Percentiles rank a stretch among this genome's conserved stretches.
Conservation (phyloP, 371 early-diverging fungal species). For the Mucor sp. region DNA sequence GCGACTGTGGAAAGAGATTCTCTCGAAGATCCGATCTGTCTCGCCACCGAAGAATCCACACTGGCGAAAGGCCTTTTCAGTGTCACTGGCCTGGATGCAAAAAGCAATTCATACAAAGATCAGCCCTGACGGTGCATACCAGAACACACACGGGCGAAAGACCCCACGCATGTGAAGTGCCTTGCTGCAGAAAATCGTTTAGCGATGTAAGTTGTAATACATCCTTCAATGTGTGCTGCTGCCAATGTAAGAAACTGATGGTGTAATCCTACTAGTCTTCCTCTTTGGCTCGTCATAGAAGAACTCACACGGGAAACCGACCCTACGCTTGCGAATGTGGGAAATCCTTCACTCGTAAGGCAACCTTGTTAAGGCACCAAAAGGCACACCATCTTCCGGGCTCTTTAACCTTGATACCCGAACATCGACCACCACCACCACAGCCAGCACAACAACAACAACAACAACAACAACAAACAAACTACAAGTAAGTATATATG, state of each 20-base stretch:
- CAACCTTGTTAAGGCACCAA: slow-evolving; percentile 67
- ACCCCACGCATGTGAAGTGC: slow-evolving; percentile 71
- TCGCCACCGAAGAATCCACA: slow-evolving; percentile 77
- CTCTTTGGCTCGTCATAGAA: slow-evolving; percentile 47
- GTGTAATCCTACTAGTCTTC: slow-evolving; percentile 32
- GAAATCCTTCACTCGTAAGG: slow-evolving; percentile 68
- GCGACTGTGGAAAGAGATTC: slow-evolving; percentile 68
- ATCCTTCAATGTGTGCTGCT: too few relatives aligned
- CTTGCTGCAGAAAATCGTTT: slow-evolving; percentile 59
- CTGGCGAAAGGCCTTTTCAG: slow-evolving; percentile 71
- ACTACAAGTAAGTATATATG: not conserved
- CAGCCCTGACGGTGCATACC: slow-evolving; percentile 77
- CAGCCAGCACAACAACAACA: not conserved
- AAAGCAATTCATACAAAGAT: slow-evolving; percentile 79
- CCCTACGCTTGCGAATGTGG: slow-evolving; percentile 55
- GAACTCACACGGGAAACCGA: slow-evolving; percentile 50
- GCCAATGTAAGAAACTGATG: too few relatives aligned
- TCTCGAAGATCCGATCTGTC: slow-evolving; percentile 78
- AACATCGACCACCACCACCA: not conserved
- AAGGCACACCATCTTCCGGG: slow-evolving; percentile 24
- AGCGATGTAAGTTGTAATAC: slow-evolving; percentile 41
- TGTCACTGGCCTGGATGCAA: slow-evolving; percentile 68
- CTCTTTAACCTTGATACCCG: not conserved
- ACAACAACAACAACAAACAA: slow-evolving; percentile 4
- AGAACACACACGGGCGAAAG: slow-evolving; percentile 83